phyloP scores from a whole-genome alignment of 805 yeast genomes.

The Huiozyma sinensis region DNA sequence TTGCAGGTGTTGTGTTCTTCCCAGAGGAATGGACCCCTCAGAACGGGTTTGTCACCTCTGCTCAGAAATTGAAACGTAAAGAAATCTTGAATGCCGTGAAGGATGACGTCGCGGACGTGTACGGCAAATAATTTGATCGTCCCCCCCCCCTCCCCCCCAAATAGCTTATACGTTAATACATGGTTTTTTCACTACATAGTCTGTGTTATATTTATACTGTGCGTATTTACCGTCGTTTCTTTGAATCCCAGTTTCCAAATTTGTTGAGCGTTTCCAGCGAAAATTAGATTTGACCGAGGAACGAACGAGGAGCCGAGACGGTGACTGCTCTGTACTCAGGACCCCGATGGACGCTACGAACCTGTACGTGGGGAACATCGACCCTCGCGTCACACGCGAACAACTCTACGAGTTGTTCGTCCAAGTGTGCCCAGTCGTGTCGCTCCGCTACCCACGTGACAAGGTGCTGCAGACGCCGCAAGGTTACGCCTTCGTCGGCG shows the following conservation, averaged over 20 bases:
- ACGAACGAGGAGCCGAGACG: too few species aligned
- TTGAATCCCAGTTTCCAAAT: too few species aligned
- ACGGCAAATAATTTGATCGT: conserved; percentile 23
- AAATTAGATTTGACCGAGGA: too few species aligned
- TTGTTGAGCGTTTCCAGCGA: too few species aligned
- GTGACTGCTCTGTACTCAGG: too few species aligned
- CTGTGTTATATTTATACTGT: too few species aligned
- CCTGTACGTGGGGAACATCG: conserved; percentile 74
- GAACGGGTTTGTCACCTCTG: conserved; percentile 86
- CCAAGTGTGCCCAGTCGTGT: conserved; percentile 71
- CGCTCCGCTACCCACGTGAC: conserved; percentile 71
- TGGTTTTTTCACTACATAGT: too few species aligned
- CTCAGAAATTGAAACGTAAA: conserved; percentile 92
- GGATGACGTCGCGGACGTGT: conserved; percentile 57
- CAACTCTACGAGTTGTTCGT: conserved; percentile 71
- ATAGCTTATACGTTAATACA: too few species aligned
- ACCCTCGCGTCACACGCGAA: conserved; percentile 58
- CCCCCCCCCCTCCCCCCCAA: too few species aligned
- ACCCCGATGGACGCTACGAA: conserved; percentile 25
- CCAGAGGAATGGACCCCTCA: conserved; percentile 98
- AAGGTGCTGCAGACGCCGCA: conserved; percentile 59
- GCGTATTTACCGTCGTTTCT: too few species aligned
- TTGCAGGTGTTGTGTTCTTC: conserved; percentile 65
- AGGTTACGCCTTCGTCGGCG: conserved; percentile 84
- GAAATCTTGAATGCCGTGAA: conserved; percentile 66